phyloP scores from a whole-genome alignment of 805 yeast species.

The Candida montana region DNA sequence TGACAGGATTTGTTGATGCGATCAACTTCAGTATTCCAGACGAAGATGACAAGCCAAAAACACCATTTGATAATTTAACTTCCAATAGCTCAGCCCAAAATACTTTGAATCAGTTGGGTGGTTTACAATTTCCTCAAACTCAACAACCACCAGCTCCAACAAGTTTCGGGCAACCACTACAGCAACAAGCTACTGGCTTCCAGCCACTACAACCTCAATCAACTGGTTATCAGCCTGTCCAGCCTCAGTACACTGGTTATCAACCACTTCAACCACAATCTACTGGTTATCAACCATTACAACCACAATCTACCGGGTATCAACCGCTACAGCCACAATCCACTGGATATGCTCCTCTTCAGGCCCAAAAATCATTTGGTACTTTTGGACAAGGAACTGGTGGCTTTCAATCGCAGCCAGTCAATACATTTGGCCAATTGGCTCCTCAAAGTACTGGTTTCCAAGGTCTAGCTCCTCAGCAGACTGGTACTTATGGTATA shows the following conservation, averaged over 20 bases:
- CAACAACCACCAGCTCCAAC: constrained; percentile 22
- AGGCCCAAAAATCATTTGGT: constrained; percentile 8
- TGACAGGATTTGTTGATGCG: constrained; percentile 82
- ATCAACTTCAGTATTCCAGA: constrained; percentile 77
- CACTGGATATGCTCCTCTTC: constrained; percentile 23
- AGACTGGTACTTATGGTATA: constrained; percentile 25
- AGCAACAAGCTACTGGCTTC: constrained; percentile 23
- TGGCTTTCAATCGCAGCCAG: constrained; percentile 13
- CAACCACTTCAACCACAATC: constrained; percentile 28
- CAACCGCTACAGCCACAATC: constrained; percentile 28
- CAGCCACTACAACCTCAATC: constrained; percentile 28
- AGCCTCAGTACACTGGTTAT: constrained; percentile 23
- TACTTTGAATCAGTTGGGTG: constrained; percentile 27
- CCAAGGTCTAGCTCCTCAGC: constrained; percentile 24
- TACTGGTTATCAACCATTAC: constrained; percentile 26
- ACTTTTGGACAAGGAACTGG: constrained; percentile 16
- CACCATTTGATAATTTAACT: constrained; percentile 37
- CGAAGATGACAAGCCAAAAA: constrained; percentile 26
- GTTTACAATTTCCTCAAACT: constrained; percentile 26
- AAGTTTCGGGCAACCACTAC: constrained; percentile 22
- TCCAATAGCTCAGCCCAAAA: constrained; percentile 25
- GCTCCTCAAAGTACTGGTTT: constrained; percentile 33
- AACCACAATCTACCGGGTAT: constrained; percentile 27
- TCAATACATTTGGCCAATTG: constrained; percentile 29
- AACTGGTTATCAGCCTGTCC: constrained; percentile 29